phyloP scores from a whole-genome alignment of 306 rosid species.

The Pterocarpus santalinus region DNA sequence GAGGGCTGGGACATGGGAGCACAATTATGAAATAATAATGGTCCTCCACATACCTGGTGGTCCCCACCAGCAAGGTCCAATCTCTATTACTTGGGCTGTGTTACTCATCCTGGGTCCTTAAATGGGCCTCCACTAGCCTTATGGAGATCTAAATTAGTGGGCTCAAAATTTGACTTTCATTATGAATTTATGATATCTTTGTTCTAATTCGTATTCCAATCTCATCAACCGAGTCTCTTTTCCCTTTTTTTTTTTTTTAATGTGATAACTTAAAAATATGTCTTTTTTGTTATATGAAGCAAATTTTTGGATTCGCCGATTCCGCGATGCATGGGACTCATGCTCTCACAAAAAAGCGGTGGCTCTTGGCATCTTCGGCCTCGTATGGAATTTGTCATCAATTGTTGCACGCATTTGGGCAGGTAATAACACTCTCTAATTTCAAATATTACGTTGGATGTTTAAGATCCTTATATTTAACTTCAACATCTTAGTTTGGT shows the following conservation, averaged over 20 bases:
- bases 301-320: conserved; percentile 66
- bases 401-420: conserved; percentile 82
- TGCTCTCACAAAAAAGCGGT: conserved; percentile 75
- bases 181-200: no score
- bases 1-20: background rate
- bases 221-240: no score
- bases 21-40: conserved; percentile 18
- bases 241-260: background rate
- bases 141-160: background rate
- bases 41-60: conserved; percentile 16
- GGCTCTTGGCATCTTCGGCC: conserved; percentile 54
- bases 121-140: conserved; percentile 2
- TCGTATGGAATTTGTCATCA: conserved; percentile 78
- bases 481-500: background rate
- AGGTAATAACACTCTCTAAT: conserved; percentile 53
- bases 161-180: background rate
- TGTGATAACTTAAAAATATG: background rate
- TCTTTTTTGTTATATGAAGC: conserved; percentile 45
- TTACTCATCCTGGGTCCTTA: background rate
- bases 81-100: background rate
- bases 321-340: conserved; percentile 77
- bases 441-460: background rate
- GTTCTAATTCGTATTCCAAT: no score
- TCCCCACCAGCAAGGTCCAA: conserved; percentile 1
- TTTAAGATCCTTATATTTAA: no score